phyloP scores from a whole-genome alignment of 192 early-diverging fungal genomes.

The Thamnidium elegans region DNA sequence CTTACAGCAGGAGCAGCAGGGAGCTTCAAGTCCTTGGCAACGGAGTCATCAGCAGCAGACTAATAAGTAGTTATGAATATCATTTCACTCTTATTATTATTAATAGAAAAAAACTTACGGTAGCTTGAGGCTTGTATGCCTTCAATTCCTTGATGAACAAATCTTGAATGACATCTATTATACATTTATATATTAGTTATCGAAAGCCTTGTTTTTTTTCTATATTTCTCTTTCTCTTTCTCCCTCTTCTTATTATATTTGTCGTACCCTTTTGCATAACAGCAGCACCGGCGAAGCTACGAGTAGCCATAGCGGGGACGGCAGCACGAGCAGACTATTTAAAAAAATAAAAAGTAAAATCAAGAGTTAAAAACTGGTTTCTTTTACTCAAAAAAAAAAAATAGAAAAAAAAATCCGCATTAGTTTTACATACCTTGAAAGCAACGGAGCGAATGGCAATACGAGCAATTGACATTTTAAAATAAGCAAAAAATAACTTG shows the following conservation, averaged over 20 bases:
- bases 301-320: constrained; percentile 49
- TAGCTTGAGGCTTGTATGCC: constrained; percentile 51
- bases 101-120: constrained; percentile 27
- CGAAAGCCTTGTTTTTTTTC: too few relatives aligned
- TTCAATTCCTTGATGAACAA: constrained; percentile 54
- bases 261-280: constrained; percentile 49
- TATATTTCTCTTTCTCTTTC: background rate
- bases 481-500: background rate
- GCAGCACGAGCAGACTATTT: constrained; percentile 39
- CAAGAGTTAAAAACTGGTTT: background rate
- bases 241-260: background rate
- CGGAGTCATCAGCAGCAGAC: constrained; percentile 18
- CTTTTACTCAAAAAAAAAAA: background rate
- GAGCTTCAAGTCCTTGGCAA: constrained; percentile 33
- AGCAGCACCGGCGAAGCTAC: constrained; percentile 47
- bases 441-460: constrained; percentile 18
- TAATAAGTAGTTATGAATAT: background rate
- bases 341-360: too few relatives aligned
- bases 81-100: background rate
- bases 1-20: constrained; percentile 30
- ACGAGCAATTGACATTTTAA: constrained; percentile 22
- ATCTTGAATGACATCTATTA: constrained; percentile 50
- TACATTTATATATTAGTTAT: background rate
- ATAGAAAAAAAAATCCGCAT: background rate
- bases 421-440: constrained; percentile 13